Conservation (phyloP, 257 asterid species). For the Linderniella brevidens region DNA sequence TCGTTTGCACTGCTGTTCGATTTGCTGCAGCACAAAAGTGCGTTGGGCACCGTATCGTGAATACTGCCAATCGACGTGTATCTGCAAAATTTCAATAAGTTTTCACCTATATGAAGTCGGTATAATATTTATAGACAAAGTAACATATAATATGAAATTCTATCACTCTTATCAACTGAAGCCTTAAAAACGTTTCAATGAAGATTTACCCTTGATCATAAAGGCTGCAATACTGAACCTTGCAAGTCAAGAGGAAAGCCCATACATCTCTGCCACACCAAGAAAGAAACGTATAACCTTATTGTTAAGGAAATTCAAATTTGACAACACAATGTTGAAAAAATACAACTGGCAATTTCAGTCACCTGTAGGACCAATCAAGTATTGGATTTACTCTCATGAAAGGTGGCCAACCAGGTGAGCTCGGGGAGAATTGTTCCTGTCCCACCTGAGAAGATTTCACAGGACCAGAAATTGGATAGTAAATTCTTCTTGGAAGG, state of each 20-base stretch:
- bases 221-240: slow-evolving; percentile 85
- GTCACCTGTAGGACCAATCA: slow-evolving; percentile 95
- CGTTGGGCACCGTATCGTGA: slow-evolving; percentile 86
- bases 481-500: background rate
- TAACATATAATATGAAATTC: background rate
- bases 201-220: slow-evolving; percentile 76
- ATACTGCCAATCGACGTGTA: slow-evolving; percentile 95
- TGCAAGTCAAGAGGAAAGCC: slow-evolving; percentile 92
- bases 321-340: background rate
- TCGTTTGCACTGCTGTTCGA: slow-evolving; percentile 28
- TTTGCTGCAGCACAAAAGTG: slow-evolving; percentile 30
- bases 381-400: slow-evolving; percentile 95
- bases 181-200: slow-evolving; percentile 7
- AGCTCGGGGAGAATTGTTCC: slow-evolving; percentile 91
- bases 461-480: slow-evolving; percentile 2
- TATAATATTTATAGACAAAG: slow-evolving; percentile 1
- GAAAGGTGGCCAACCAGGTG: slow-evolving; percentile 94
- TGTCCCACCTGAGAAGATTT: slow-evolving; percentile 58
- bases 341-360: background rate
- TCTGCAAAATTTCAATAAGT: slow-evolving; percentile 25
- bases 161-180: slow-evolving; percentile 5
- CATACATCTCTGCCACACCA: slow-evolving; percentile 70
- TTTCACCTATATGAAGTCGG: slow-evolving; percentile 1
- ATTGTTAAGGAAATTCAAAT: slow-evolving; percentile 6
- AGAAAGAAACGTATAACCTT: slow-evolving; percentile 12